Evolutionary conservation across 2,329 filamentous ascomycete species (phyloP).

Genomic region (Chrysoporthe deuterocubensis): DNA sequence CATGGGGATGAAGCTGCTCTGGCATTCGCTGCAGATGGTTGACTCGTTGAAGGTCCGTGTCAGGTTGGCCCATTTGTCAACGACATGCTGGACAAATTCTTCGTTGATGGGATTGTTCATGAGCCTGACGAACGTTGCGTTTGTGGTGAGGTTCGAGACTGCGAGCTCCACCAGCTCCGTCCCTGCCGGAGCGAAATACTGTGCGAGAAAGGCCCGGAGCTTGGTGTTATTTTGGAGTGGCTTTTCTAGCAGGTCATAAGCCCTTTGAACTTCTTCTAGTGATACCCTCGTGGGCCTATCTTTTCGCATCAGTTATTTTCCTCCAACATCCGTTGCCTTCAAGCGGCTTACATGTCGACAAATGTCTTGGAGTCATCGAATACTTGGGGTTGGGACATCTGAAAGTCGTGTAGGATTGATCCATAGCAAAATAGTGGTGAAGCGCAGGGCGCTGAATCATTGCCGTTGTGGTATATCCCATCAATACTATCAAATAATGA

Average conservation of each 20-base stretch:
- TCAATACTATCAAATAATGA: constrained; percentile 34
- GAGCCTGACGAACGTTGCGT: constrained; percentile 61
- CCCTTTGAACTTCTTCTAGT: constrained; percentile 62
- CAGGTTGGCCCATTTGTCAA: constrained; percentile 71
- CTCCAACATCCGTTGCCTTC: not conserved
- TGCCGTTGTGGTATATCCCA: constrained; percentile 64
- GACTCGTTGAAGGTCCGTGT: constrained; percentile 61
- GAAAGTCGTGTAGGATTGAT: constrained; percentile 63
- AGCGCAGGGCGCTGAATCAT: constrained; percentile 66
- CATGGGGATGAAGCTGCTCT: constrained; percentile 67
- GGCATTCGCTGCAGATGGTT: constrained; percentile 61
- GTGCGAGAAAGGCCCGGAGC: constrained; percentile 63
- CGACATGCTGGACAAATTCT: constrained; percentile 66
- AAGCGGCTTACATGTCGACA: constrained; percentile 64
- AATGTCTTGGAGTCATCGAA: constrained; percentile 73
- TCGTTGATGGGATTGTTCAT: constrained; percentile 61
- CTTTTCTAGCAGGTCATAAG: constrained; percentile 62
- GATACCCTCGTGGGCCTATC: constrained; percentile 62
- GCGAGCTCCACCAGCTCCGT: constrained; percentile 63
- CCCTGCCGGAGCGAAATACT: constrained; percentile 66
- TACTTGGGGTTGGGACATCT: constrained; percentile 59
- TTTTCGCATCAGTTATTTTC: constrained; percentile 2
- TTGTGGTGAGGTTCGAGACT: constrained; percentile 53
- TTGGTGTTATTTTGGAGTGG: constrained; percentile 67
- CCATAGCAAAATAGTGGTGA: constrained; percentile 71